Conservation (phyloP, 1,139 yeast genomes). For the Ogataea hybrid region DNA sequence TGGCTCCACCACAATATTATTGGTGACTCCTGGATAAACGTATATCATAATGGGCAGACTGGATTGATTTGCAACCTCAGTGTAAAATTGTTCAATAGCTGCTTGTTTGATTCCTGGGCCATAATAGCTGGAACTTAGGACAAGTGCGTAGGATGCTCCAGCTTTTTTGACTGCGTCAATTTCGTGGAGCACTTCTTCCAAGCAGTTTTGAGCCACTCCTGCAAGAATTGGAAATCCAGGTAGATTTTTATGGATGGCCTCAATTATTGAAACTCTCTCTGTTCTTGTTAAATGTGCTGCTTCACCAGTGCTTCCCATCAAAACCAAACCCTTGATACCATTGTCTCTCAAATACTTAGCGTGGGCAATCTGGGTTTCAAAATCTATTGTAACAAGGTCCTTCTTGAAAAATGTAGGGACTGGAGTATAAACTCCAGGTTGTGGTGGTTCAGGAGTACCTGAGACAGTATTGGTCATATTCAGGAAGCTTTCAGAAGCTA, state of each 20-base stretch:
- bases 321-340: constrained; percentile 37
- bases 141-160: constrained; percentile 46
- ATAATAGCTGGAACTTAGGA: constrained; percentile 45
- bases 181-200: constrained; percentile 41
- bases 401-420: constrained; percentile 39
- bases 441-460: neutral
- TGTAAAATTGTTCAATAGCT: constrained; percentile 44
- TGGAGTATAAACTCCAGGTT: constrained; percentile 36
- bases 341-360: constrained; percentile 34
- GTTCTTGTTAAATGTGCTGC: constrained; percentile 42
- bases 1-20: constrained; percentile 35
- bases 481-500: neutral
- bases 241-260: constrained; percentile 36
- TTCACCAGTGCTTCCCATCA: constrained; percentile 45
- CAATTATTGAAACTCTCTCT: constrained; percentile 39
- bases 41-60: constrained; percentile 46
- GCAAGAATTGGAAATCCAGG: constrained; percentile 38
- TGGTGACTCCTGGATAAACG: constrained; percentile 49
- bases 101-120: constrained; percentile 41
- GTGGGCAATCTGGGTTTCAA: constrained; percentile 30
- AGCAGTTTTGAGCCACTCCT: constrained; percentile 43
- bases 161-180: constrained; percentile 36
- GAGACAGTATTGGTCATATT: neutral
- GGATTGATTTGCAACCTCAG: constrained; percentile 42
- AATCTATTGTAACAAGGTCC: constrained; percentile 1